phyloP scores from a whole-genome alignment of 2,329 filamentous ascomycete species.

The Phialophora verrucosa region DNA sequence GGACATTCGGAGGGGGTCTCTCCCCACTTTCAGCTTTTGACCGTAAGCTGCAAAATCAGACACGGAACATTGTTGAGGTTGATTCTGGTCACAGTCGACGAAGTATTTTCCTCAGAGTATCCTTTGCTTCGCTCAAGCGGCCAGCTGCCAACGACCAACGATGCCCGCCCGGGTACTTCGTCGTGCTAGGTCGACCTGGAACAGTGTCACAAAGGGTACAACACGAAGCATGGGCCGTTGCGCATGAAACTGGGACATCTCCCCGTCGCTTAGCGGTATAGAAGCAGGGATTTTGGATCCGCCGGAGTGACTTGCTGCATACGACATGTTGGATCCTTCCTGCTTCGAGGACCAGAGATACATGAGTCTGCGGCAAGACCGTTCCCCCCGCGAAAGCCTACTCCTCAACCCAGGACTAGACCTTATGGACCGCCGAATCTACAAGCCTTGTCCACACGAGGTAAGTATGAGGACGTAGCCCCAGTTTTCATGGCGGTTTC shows the following conservation, averaged over 20 bases:
- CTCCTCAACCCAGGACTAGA: slow-evolving; percentile 13
- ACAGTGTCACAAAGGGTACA: slow-evolving; percentile 89
- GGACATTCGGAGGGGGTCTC: neutral
- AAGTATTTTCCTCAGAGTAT: neutral
- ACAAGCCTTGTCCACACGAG: slow-evolving; percentile 7
- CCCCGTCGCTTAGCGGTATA: slow-evolving; percentile 78
- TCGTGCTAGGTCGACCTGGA: slow-evolving; percentile 75
- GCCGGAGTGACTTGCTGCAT: slow-evolving; percentile 14
- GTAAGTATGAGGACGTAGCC: slow-evolving; percentile 2
- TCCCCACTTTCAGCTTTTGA: neutral
- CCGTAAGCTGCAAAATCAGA: neutral
- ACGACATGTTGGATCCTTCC: slow-evolving; percentile 28
- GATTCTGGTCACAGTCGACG: neutral
- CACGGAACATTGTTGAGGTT: neutral
- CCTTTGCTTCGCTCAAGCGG: neutral
- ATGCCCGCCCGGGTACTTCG: slow-evolving; percentile 65
- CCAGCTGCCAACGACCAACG: neutral
- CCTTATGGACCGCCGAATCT: slow-evolving; percentile 19
- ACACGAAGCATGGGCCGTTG: slow-evolving; percentile 86
- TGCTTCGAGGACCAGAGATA: slow-evolving; percentile 17
- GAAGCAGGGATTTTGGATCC: slow-evolving; percentile 64
- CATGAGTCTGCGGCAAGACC: slow-evolving; percentile 20
- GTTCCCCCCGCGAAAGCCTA: slow-evolving; percentile 17
- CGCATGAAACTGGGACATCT: slow-evolving; percentile 77
- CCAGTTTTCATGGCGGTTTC: slow-evolving; percentile 13